Percentiles rank a stretch among this genome's conserved stretches.
Evolutionary conservation across 345 rosid genomes (phyloP).

Genomic region (Noccaea bulbosa): DNA sequence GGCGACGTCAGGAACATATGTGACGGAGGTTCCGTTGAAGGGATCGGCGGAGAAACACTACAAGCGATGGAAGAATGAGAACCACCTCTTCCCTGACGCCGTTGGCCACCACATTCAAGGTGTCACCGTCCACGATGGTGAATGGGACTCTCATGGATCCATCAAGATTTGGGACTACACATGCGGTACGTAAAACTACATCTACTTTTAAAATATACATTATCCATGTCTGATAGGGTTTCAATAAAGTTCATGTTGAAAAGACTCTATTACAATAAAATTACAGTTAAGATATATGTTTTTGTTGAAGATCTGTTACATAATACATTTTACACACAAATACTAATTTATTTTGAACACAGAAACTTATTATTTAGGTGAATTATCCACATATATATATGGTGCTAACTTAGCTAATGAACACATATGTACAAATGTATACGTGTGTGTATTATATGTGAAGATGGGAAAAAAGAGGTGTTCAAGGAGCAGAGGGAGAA

Average conservation of each 20-base stretch:
- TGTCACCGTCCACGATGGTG: conserved; percentile 44
- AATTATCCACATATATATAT: not conserved
- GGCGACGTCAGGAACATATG: conserved; percentile 47
- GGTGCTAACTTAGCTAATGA: conserved; percentile 15
- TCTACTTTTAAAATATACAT: not conserved
- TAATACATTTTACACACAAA: too few species aligned
- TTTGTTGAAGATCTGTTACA: not conserved
- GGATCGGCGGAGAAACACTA: conserved; percentile 47
- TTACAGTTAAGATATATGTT: too few species aligned
- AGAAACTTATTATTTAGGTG: not conserved
- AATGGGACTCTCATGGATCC: conserved; percentile 47
- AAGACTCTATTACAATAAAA: not conserved
- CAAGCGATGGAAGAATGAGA: conserved; percentile 41
- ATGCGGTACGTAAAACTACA: conserved; percentile 24
- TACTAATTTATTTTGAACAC: too few species aligned
- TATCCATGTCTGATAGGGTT: too few species aligned
- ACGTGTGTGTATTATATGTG: not conserved
- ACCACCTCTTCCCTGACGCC: conserved; percentile 44
- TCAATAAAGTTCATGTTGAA: not conserved
- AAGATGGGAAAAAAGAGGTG: conserved; percentile 44
- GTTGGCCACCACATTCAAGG: conserved; percentile 40
- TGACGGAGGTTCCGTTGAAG: conserved; percentile 45
- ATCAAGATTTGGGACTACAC: conserved; percentile 44
- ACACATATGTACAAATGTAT: not conserved
- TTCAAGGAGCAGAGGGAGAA: conserved; percentile 44